Evolutionary conservation across 768 basidiomycete genomes (phyloP), one percentile per base, ranked within the genome.

Genomic region (Phaeotremella skinneri): DNA sequence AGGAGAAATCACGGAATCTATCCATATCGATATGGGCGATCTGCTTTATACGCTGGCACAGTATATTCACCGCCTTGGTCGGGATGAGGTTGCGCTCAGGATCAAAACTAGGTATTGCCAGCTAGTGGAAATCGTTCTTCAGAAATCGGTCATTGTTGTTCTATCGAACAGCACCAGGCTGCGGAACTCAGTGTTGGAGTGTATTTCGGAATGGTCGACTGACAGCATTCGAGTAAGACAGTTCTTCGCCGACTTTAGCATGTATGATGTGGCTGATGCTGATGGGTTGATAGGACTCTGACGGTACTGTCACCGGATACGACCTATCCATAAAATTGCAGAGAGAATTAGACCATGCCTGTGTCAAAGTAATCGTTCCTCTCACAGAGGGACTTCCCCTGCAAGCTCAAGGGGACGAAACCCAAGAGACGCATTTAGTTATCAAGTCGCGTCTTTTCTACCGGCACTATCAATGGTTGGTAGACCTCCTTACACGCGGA

Each of bases 171-270:
- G 89, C 66, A 84, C 81, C 60, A 76, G 78, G 54, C 80, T 84
- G 14, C 84, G 89, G 13, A 87, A 89, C 72, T 80, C 81, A 34
- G 83, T 91, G 37, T 80, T 91, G 25, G 89, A 92, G 59, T 81
- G 83, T 30, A 79, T 93, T n/a, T 80, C 87, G 71, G 85, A 87
- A 43, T 94, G 91, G 91, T 84, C 89, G 41, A 81, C 82, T 61
- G 81, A 83, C 52, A 79, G 82, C 6, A 57, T 79, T 16, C 64
- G 70, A 58, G 88, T 88, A 52, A 55, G 84, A 76, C n/a, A n/a
- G n/a, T n/a, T 26, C 52, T 45, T 50, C 37, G 25, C 45, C 55
- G 41, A 54, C 42, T 21, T 29, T 26, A 23, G 3, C 49, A 14
- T 32, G 17, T 25, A 3, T n/a, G 6, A 11, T 9, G 14, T 37